Conservation (phyloP, 139 green algal genomes). For the Zygnema cylindricum region DNA sequence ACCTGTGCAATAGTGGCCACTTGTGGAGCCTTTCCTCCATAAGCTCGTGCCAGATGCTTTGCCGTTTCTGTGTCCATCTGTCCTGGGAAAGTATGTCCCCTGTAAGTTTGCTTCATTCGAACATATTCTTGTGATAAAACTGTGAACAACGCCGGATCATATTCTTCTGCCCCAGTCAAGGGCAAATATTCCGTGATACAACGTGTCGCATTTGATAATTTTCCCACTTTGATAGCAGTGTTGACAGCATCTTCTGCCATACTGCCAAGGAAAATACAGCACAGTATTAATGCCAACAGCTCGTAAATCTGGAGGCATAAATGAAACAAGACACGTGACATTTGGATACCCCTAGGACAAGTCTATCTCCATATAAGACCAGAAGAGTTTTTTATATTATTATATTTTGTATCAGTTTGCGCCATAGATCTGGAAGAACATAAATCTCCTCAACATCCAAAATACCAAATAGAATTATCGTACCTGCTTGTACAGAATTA, state of each 20-base stretch:
- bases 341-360: too few species aligned
- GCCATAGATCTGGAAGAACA: not conserved
- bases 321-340: too few species aligned
- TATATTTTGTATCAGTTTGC: not conserved
- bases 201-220: slow-evolving; percentile 23
- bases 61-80: slow-evolving; percentile 52
- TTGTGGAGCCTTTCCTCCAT: slow-evolving; percentile 80
- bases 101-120: slow-evolving; percentile 68
- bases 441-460: too few species aligned
- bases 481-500: not conserved
- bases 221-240: slow-evolving; percentile 43
- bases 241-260: slow-evolving; percentile 70
- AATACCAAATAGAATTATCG: not conserved
- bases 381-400: not conserved
- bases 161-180: slow-evolving; percentile 79
- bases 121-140: slow-evolving; percentile 75
- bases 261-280: slow-evolving; percentile 20
- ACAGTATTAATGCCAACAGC: too few species aligned
- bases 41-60: slow-evolving; percentile 71
- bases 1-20: slow-evolving; percentile 81
- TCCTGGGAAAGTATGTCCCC: not conserved
- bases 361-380: too few species aligned
- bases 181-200: slow-evolving; percentile 76
- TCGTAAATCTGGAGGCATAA: too few species aligned
- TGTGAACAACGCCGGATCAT: slow-evolving; percentile 75